These are phyloP conservation scores for Passalora sequoiae DNA, from an alignment of 2,329 filamentous ascomycete genomes.

Conservation along the genomic window DNA sequence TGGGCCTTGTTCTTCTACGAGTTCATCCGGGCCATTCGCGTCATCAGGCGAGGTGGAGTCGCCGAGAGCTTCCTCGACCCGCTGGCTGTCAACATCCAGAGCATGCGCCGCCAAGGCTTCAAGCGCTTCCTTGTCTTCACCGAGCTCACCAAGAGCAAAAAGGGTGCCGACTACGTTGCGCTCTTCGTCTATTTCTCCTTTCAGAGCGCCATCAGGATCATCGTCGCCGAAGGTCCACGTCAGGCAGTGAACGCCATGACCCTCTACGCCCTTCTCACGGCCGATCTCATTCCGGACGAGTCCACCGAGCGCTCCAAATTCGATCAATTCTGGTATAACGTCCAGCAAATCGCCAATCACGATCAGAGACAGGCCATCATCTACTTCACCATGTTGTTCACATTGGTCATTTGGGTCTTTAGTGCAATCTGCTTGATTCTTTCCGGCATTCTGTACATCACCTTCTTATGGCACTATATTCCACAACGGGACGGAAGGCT, in stretches of 20 bases:
- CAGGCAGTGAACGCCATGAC: constrained; percentile 88
- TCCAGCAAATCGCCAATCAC: constrained; percentile 64
- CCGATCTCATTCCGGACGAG: constrained; percentile 58
- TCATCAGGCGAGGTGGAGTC: constrained; percentile 79
- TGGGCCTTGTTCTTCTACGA: constrained; percentile 77
- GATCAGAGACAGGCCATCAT: constrained; percentile 77
- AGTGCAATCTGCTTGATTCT: constrained; percentile 68
- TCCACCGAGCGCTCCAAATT: constrained; percentile 59
- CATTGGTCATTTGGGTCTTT: constrained; percentile 81
- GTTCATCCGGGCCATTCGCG: constrained; percentile 70
- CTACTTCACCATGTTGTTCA: constrained; percentile 87
- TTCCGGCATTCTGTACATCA: constrained; percentile 71
- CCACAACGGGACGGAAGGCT: constrained; percentile 74
- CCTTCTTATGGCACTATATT: constrained; percentile 91
- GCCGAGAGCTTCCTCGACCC: constrained; percentile 89
- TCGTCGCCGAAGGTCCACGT: constrained; percentile 87
- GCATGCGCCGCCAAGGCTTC: constrained; percentile 76
- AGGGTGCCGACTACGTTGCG: constrained; percentile 83
- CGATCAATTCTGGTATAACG: constrained; percentile 75
- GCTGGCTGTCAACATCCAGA: constrained; percentile 78
- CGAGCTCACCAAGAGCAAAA: constrained; percentile 83
- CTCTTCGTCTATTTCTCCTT: constrained; percentile 86
- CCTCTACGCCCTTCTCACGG: constrained; percentile 74
- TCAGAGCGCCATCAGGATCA: constrained; percentile 77
- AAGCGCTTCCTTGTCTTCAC: constrained; percentile 88